Conservation (phyloP, 2,329 filamentous ascomycete genomes). For the Periconia macrospinosa region DNA sequence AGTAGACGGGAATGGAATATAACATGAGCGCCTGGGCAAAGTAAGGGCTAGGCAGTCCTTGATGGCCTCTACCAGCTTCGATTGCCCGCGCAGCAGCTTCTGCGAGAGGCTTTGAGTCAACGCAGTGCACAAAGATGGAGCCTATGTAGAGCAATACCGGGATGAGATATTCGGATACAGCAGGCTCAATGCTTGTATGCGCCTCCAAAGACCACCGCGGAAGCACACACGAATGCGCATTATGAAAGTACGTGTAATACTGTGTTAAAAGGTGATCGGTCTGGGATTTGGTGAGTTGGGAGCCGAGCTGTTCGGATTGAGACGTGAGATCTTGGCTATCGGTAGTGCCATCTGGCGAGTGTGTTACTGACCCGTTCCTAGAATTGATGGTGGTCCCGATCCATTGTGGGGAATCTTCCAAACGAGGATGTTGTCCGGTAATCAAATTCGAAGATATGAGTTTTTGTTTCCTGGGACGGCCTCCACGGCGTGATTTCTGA, state of each 20-base stretch:
- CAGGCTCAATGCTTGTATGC: conserved; percentile 5
- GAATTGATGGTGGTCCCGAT: too few relatives aligned
- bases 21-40: conserved; percentile 75
- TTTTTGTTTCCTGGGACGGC: conserved; percentile 9
- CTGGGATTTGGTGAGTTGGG: conserved; percentile 4
- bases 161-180: conserved; percentile 22
- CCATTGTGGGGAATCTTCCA: too few relatives aligned
- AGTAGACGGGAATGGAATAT: conserved; percentile 74
- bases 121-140: conserved; percentile 51
- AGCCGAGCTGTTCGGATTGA: neutral
- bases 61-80: conserved; percentile 3
- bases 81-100: conserved; percentile 16
- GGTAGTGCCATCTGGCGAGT: conserved; percentile 13
- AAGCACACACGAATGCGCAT: conserved; percentile 22
- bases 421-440: too few relatives aligned
- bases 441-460: too few relatives aligned
- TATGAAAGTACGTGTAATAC: conserved; percentile 23
- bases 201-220: conserved; percentile 16
- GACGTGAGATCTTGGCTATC: conserved; percentile 9
- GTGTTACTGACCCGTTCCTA: neutral
- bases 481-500: conserved; percentile 20
- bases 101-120: conserved; percentile 44
- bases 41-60: conserved; percentile 42
- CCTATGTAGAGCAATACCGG: conserved; percentile 57
- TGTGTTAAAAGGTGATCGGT: conserved; percentile 17